These are phyloP conservation scores for Fusarium gaditjirri DNA, from an alignment of 2,329 filamentous ascomycete species.

Conservation along the genomic window DNA sequence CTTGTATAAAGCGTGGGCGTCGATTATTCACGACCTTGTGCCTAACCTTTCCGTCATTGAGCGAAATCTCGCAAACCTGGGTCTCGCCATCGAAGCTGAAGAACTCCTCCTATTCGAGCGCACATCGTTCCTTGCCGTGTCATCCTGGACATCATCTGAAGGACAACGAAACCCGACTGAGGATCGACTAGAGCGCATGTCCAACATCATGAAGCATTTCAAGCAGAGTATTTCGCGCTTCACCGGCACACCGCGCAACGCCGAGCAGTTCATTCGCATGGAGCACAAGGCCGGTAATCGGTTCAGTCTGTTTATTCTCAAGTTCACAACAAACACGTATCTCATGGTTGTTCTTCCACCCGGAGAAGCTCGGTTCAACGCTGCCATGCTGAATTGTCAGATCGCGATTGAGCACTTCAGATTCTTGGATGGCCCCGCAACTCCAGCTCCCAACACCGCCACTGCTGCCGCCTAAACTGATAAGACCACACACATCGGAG, in stretches of 20 bases:
- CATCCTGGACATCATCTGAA: constrained; percentile 81
- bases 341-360: constrained; percentile 92
- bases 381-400: constrained; percentile 88
- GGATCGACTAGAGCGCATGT: constrained; percentile 92
- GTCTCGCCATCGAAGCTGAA: constrained; percentile 87
- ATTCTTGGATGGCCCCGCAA: constrained; percentile 65
- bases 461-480: constrained; percentile 15
- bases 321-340: constrained; percentile 98
- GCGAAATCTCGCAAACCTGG: constrained; percentile 82
- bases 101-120: constrained; percentile 96
- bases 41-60: constrained; percentile 92
- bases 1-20: constrained; percentile 97
- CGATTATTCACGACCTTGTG: constrained; percentile 97
- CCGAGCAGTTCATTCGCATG: constrained; percentile 83
- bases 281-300: constrained; percentile 79
- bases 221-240: constrained; percentile 85
- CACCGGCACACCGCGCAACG: constrained; percentile 82
- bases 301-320: constrained; percentile 94
- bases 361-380: constrained; percentile 90
- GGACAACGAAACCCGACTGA: constrained; percentile 86
- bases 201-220: constrained; percentile 98
- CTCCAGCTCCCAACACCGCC: constrained; percentile 22
- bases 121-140: constrained; percentile 96
- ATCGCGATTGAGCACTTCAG: constrained; percentile 86
- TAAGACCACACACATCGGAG: neutral